phyloP scores from a whole-genome alignment of 2,329 filamentous ascomycete species.

The Botryotinia narcissicola region DNA sequence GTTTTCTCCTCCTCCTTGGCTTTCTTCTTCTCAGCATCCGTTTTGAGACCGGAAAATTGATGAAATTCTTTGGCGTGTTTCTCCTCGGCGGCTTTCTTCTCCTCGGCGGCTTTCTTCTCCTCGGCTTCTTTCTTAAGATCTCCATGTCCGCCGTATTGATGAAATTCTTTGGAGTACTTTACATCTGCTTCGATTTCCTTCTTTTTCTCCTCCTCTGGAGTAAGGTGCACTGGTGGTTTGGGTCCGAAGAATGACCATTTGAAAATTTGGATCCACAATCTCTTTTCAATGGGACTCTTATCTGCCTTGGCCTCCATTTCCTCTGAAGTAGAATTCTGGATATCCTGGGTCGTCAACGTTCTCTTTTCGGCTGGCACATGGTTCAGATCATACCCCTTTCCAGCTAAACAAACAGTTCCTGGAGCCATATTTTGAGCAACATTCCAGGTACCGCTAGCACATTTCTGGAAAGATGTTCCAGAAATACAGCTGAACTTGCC shows the following conservation, averaged over 20 bases:
- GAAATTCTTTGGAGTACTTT: not conserved
- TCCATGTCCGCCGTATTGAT: not conserved
- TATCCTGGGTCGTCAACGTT: not conserved
- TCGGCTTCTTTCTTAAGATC: not conserved
- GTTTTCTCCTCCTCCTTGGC: not conserved
- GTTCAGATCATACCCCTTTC: slow-evolving; percentile 43
- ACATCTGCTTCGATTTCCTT: not conserved
- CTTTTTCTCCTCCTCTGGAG: not conserved
- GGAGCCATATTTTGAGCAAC: slow-evolving; percentile 43
- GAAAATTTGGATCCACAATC: not conserved
- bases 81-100: not conserved
- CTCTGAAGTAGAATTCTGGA: not conserved
- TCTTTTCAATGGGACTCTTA: not conserved
- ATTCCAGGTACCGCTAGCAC: slow-evolving; percentile 53
- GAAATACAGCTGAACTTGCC: slow-evolving; percentile 55
- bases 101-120: not conserved
- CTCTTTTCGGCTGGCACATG: slow-evolving; percentile 34
- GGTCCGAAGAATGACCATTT: not conserved
- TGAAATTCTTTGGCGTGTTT: not conserved
- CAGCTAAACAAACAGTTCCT: slow-evolving; percentile 47
- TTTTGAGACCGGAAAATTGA: not conserved
- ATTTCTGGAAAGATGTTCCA: slow-evolving; percentile 54
- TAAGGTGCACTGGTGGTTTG: not conserved
- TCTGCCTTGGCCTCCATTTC: not conserved
- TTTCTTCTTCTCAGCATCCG: not conserved